Evolutionary conservation across 371 early-diverging fungal species (phyloP).

Genomic region (Rhizopus sp.): DNA sequence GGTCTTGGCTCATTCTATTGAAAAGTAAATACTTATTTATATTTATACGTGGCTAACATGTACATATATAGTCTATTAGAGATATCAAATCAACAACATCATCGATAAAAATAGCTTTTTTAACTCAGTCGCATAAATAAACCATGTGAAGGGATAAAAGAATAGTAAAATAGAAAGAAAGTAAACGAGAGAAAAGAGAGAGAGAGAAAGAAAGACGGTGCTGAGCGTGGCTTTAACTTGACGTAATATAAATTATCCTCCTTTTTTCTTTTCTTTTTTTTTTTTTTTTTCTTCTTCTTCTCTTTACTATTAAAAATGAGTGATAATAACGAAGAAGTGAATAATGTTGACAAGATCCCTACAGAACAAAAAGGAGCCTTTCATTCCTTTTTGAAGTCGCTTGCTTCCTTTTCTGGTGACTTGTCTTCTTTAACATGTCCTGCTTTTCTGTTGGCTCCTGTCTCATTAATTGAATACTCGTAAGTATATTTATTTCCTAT

Average conservation of each 20-base stretch:
- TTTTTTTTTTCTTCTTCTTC: constrained; percentile 4
- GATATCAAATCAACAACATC: constrained; percentile 11
- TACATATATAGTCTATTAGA: constrained; percentile 18
- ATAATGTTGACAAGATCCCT: constrained; percentile 58
- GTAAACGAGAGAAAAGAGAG: background rate
- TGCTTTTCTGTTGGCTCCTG: constrained; percentile 71
- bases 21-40: constrained; percentile 23
- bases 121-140: constrained; percentile 3
- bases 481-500: constrained; percentile 41
- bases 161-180: background rate
- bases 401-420: constrained; percentile 78
- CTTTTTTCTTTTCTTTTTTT: constrained; percentile 7
- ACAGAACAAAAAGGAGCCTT: constrained; percentile 66
- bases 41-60: background rate
- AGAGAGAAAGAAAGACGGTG: background rate
- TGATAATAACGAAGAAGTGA: constrained; percentile 33
- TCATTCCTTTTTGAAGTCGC: constrained; percentile 65
- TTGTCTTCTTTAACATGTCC: constrained; percentile 76
- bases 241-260: constrained; percentile 6
- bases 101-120: background rate
- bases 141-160: no score
- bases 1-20: constrained; percentile 48
- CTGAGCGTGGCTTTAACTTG: constrained; percentile 1
- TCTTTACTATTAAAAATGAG: constrained; percentile 17
- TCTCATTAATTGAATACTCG: constrained; percentile 78